These are phyloP conservation scores for Tulasnella sp. DNA, from an alignment of 768 basidiomycete species.

Conservation along the genomic window DNA sequence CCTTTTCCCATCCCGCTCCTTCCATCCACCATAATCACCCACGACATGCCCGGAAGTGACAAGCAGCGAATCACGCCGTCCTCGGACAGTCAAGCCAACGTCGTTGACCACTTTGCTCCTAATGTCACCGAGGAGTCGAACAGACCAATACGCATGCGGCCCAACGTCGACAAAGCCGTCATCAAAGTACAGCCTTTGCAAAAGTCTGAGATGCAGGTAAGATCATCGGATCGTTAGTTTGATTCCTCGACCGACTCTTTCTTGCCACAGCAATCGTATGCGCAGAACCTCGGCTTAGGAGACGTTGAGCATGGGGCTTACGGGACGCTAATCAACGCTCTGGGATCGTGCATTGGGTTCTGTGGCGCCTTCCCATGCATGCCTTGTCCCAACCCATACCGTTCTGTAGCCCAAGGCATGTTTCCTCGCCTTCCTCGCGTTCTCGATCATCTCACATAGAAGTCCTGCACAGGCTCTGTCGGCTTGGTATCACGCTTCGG, in stretches of 20 bases:
- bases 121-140: slow-evolving; percentile 15
- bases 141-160: background rate
- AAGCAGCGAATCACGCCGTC: too few relatives aligned
- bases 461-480: slow-evolving; percentile 48
- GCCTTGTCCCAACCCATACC: slow-evolving; percentile 75
- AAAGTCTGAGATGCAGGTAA: slow-evolving; percentile 76
- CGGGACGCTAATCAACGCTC: slow-evolving; percentile 60
- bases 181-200: slow-evolving; percentile 78
- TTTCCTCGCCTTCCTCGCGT: background rate
- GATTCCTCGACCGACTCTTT: background rate
- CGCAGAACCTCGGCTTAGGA: slow-evolving; percentile 68
- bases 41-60: too few relatives aligned
- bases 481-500: slow-evolving; percentile 90
- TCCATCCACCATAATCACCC: too few relatives aligned
- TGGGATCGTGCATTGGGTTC: slow-evolving; percentile 57
- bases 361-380: slow-evolving; percentile 71
- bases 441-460: slow-evolving; percentile 17
- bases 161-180: slow-evolving; percentile 30
- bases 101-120: slow-evolving; percentile 18
- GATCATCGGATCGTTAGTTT: slow-evolving; percentile 15
- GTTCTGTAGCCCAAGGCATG: slow-evolving; percentile 5
- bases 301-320: slow-evolving; percentile 76
- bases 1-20: too few relatives aligned
- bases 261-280: slow-evolving; percentile 64
- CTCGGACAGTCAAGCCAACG: too few relatives aligned